These are phyloP conservation scores for Metschnikowia dekortorum DNA, from an alignment of 805 yeast species.

Conservation along the genomic window DNA sequence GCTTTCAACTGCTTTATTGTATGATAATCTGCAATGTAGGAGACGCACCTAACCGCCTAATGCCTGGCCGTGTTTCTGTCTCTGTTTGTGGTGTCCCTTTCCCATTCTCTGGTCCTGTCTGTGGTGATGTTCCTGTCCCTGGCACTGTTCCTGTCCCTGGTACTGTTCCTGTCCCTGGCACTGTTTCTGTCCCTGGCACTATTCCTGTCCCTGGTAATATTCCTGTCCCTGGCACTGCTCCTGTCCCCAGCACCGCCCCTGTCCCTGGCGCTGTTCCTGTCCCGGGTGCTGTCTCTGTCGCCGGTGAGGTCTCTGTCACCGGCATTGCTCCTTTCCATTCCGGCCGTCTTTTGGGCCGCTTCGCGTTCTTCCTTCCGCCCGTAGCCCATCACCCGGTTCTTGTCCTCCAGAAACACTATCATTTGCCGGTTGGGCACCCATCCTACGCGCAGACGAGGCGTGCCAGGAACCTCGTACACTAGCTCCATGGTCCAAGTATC, in stretches of 20 bases:
- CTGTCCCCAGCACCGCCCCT: no score
- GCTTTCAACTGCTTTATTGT: no score
- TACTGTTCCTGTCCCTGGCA: neutral
- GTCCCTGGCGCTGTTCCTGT: no score
- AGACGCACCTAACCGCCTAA: neutral
- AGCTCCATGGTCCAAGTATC: constrained; percentile 27
- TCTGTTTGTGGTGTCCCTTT: neutral
- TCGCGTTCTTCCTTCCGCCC: constrained; percentile 1
- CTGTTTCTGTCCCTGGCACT: neutral
- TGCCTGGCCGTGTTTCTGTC: neutral
- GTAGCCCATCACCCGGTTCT: constrained; percentile 24
- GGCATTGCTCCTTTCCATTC: neutral
- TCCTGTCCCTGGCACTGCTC: neutral
- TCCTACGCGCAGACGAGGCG: constrained; percentile 12
- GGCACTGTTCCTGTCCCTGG: neutral
- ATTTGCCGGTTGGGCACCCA: constrained; percentile 36
- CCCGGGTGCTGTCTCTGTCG: no score
- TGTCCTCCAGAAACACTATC: constrained; percentile 28
- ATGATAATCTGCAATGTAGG: neutral
- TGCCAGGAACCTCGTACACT: constrained; percentile 23
- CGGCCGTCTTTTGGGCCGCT: neutral
- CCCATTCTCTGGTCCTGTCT: neutral
- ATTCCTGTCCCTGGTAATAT: no score
- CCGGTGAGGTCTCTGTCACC: no score
- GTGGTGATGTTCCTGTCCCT: neutral